Base-by-base conservation (phyloP, 2,329 filamentous ascomycete species). In the Sporothrix sp. region DNA sequence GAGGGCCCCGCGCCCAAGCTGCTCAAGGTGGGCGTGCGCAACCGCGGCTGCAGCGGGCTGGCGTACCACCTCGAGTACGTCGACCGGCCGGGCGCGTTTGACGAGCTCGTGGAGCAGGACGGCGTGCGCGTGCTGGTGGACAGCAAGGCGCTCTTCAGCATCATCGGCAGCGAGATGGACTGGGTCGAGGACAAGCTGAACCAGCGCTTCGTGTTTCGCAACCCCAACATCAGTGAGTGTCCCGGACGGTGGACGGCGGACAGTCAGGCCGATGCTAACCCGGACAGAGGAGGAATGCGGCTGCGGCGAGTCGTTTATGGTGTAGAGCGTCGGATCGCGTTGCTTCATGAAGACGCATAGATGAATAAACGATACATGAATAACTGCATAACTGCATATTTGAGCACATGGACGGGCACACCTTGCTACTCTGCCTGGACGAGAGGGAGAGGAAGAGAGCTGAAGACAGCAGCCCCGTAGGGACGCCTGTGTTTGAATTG, bases 121-220 rank as follows among this genome's bases (percentile, higher is more conserved):
- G 93, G 91, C 0, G 91, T 98, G 52, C 91, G 87, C 68, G 91
- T 98, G 30, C 67, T 97, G 65, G 93, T 98, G 52, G 93, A 98
- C 67, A 95, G 87, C 74, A 97, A 96, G 72, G 93, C 93, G 37
- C 71, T 98, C 45, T 90, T 98, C 65, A 97, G 91, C 67, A 97
- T 98, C 49, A 96, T 98, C 60, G 93, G 93, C 5, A 95, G 86
- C 63, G 91, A 97, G 70, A 98, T 98, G 93, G 93, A 98, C 64
- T 98, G 91, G 90, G 76, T 91, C 10, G 90, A 97, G 69, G 93
- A 97, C 61, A 95, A 95, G 71, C 71, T 98, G 57, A 95, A 85
- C 65, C 79, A 90, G 67, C 77, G 87, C 57, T 98, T 98, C 67
- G 82, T 95, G 46, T 98, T 98, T 70, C 84, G 81, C 65, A 98